phyloP scores from a whole-genome alignment of 352 stramenopile genomes.

The Phytopythium boreale region DNA sequence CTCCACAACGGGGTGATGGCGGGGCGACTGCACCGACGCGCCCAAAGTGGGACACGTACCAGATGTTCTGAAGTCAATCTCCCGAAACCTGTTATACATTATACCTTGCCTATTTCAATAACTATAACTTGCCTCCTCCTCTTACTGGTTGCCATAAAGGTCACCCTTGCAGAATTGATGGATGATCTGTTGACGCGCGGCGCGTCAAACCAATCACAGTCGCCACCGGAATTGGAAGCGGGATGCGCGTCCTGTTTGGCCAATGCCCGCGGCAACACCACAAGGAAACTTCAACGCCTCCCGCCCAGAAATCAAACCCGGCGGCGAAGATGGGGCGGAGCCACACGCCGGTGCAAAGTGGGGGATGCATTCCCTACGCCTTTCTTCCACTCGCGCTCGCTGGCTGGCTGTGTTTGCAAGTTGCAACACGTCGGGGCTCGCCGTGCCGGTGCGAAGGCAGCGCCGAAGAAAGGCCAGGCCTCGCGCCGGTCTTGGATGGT shows the following conservation, averaged over 20 bases:
- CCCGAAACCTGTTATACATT: neutral
- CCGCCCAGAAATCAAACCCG: slow-evolving; percentile 6
- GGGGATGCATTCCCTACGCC: neutral
- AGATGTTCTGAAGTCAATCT: slow-evolving; percentile 1
- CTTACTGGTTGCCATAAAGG: neutral
- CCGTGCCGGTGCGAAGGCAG: slow-evolving; percentile 1
- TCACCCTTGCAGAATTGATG: neutral
- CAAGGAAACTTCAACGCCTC: slow-evolving; percentile 7
- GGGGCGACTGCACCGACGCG: neutral
- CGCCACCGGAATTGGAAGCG: slow-evolving; percentile 2
- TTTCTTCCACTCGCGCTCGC: neutral
- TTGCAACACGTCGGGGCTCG: neutral
- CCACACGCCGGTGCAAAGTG: no score
- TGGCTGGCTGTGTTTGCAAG: neutral
- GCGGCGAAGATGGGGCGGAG: neutral
- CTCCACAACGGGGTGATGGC: no score
- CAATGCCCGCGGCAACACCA: neutral
- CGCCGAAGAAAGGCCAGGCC: slow-evolving; percentile 1
- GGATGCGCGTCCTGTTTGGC: slow-evolving; percentile 1
- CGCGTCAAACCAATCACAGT: slow-evolving; percentile 9
- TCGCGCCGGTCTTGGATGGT: neutral
- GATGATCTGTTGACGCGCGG: slow-evolving; percentile 5
- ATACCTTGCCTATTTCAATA: neutral
- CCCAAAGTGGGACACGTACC: neutral
- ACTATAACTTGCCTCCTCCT: neutral